Evolutionary conservation across 2,329 filamentous ascomycete species (phyloP).

Genomic region (Xylariales sp.): DNA sequence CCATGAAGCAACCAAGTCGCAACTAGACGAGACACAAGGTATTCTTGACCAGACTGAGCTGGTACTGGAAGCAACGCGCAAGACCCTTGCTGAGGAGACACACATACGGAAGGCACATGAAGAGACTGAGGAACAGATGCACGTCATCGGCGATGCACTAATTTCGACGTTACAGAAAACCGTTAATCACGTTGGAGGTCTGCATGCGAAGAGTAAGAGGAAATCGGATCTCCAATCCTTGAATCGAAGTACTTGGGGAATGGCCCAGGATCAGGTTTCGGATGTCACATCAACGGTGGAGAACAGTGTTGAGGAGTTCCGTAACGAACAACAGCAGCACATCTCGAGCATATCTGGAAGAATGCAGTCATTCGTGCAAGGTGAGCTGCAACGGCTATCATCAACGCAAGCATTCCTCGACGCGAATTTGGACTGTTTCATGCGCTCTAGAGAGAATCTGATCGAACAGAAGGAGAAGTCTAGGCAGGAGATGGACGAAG

Average conservation of each 20-base stretch:
- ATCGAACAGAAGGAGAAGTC: constrained; percentile 63
- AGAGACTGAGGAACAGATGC: constrained; percentile 74
- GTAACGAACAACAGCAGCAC: constrained; percentile 65
- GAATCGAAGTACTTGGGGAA: constrained; percentile 75
- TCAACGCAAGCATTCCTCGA: constrained; percentile 67
- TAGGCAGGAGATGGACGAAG: constrained; percentile 82
- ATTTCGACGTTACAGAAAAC: constrained; percentile 74
- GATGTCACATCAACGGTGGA: constrained; percentile 77
- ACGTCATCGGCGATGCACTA: constrained; percentile 67
- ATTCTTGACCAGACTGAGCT: constrained; percentile 85
- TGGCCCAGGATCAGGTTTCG: constrained; percentile 69
- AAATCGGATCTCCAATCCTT: constrained; percentile 77
- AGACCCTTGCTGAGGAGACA: constrained; percentile 74
- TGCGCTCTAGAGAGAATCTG: constrained; percentile 62
- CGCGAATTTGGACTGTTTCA: constrained; percentile 63
- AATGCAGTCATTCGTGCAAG: constrained; percentile 71
- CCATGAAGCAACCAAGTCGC: constrained; percentile 68
- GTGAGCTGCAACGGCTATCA: constrained; percentile 68
- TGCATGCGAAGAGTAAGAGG: constrained; percentile 81
- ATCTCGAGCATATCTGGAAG: constrained; percentile 63
- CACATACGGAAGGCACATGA: constrained; percentile 78
- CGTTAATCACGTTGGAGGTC: constrained; percentile 71
- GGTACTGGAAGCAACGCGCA: constrained; percentile 71
- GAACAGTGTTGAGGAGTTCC: constrained; percentile 66
- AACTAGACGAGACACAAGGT: constrained; percentile 74